Evolutionary conservation across 2,329 filamentous ascomycete species (phyloP).

Genomic region (Rhynchosporium secalis): DNA sequence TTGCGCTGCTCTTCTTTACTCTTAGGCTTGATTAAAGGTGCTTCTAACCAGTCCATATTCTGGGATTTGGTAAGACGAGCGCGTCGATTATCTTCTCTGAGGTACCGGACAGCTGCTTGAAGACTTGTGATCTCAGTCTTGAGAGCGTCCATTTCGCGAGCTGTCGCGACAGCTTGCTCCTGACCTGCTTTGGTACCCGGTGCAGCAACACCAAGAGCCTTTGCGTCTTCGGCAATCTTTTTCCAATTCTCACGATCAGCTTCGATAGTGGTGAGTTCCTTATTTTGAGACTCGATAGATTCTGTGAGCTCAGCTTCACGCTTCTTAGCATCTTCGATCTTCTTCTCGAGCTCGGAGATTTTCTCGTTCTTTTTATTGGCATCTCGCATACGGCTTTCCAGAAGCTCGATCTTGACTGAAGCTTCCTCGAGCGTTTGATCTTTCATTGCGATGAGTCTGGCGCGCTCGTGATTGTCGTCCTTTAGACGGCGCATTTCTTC

Average conservation of each 20-base stretch:
- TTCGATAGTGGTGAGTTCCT: constrained; percentile 64
- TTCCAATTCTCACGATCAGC: constrained; percentile 69
- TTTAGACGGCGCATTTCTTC: constrained; percentile 80
- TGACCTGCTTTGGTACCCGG: constrained; percentile 58
- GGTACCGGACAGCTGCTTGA: constrained; percentile 65
- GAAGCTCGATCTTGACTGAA: constrained; percentile 88
- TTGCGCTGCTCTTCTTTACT: constrained; percentile 50
- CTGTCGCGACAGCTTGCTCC: constrained; percentile 67
- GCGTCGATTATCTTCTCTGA: constrained; percentile 66
- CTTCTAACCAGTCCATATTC: constrained; percentile 61
- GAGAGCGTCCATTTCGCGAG: constrained; percentile 71
- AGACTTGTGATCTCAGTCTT: constrained; percentile 66
- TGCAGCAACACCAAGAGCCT: constrained; percentile 50
- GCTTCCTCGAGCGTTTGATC: constrained; percentile 85
- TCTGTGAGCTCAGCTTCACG: constrained; percentile 57
- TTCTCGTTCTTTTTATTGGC: constrained; percentile 73
- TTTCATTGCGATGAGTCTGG: constrained; percentile 67
- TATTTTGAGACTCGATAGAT: constrained; percentile 66
- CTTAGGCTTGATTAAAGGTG: constrained; percentile 54
- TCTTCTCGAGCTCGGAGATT: constrained; percentile 64
- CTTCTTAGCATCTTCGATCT: constrained; percentile 54
- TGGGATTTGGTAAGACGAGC: constrained; percentile 58
- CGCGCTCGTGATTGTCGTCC: constrained; percentile 76
- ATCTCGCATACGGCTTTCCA: constrained; percentile 84
- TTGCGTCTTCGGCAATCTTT: constrained; percentile 65